These are phyloP conservation scores for Pichiaceae sp. DNA, from an alignment of 1,139 yeast species.

Conservation along the genomic window DNA sequence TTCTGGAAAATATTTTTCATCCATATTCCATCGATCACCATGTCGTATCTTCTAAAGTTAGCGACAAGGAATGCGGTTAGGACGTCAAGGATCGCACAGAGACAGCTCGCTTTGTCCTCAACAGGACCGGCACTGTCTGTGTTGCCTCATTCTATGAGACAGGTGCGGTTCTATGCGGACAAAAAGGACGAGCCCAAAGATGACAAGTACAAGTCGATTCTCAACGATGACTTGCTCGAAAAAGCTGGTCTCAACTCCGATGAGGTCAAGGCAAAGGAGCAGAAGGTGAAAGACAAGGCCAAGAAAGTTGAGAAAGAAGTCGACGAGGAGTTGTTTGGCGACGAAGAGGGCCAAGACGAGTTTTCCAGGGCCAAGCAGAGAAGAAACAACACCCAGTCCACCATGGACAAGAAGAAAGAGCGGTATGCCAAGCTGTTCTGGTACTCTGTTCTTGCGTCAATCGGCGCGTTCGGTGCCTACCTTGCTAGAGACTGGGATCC, in stretches of 20 bases:
- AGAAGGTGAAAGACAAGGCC: conserved; percentile 1
- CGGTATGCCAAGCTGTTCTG: conserved; percentile 64
- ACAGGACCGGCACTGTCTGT: too few relatives aligned
- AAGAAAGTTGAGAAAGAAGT: conserved; percentile 12
- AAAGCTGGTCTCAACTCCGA: conserved; percentile 76
- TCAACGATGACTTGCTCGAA: conserved; percentile 74
- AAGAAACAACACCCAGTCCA: conserved; percentile 54
- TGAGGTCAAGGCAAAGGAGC: conserved; percentile 5
- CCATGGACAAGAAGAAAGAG: conserved; percentile 61
- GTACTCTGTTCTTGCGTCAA: conserved; percentile 50
- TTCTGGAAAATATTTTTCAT: neutral
- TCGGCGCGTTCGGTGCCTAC: conserved; percentile 62
- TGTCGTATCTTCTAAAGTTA: neutral
- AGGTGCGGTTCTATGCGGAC: conserved; percentile 11
- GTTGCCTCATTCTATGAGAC: too few relatives aligned
- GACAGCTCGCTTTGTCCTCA: neutral
- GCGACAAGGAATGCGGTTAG: neutral
- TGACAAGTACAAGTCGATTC: conserved; percentile 40
- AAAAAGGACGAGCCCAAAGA: conserved; percentile 7
- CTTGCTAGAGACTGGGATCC: conserved; percentile 84
- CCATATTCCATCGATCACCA: neutral
- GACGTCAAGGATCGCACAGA: neutral
- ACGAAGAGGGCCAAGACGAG: conserved; percentile 13
- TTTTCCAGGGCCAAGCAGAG: conserved; percentile 27
- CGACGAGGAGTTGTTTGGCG: conserved; percentile 3